Evolutionary conservation across 2,329 filamentous ascomycete genomes (phyloP), one percentile per base, ranked within the genome.

Genomic region (Alternaria triticimaculans): DNA sequence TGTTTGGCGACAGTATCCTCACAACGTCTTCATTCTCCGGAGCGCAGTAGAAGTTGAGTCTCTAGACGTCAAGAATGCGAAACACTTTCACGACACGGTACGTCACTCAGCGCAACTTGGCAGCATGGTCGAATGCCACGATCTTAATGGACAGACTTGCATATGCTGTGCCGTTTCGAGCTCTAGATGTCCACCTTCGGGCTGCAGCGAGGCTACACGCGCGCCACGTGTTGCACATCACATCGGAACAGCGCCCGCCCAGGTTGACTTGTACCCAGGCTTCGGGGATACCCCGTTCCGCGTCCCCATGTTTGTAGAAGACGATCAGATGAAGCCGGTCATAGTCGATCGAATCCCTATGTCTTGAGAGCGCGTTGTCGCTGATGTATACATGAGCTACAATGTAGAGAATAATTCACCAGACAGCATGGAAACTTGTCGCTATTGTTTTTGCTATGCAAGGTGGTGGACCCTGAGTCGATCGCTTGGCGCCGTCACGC

Each of bases 401-500:
- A 51, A 14, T 33, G 2, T 51, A 4, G 5, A 37, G 28, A 3
- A 33, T 41, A 41, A 41, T 5, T 41, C 37, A 18, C 37, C n/a
- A 41, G 15, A 11, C 11, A 21, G 33, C 21, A 18, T 23, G n/a
- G 18, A 51, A 37, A 20, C 26, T 28, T 41, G 3, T 15, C 3
- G 41, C 5, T 46, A 26, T 18, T 43, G 12, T 23, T 56, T 45
- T 28, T 46, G 41, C 21, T 41, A 41, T 55, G 50, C 60, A 58
- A 43, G 55, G 37, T 23, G 21, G 55, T 28, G 41, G 62, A 55
- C 72, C 72, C 65, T 68, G 67, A 48, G 68, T 46, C 56, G 69
- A 74, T 74, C 71, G n/a, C 59, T 68, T 70, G 49, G 71, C 68
- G 64, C 58, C 58, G 64, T 58, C 44, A 30, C 37, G 37, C 37